Evolutionary conservation across 495 filamentous ascomycete genomes (phyloP), one percentile per base, ranked within the genome.

Genomic region (Lasiosphaeriaceae sp.): DNA sequence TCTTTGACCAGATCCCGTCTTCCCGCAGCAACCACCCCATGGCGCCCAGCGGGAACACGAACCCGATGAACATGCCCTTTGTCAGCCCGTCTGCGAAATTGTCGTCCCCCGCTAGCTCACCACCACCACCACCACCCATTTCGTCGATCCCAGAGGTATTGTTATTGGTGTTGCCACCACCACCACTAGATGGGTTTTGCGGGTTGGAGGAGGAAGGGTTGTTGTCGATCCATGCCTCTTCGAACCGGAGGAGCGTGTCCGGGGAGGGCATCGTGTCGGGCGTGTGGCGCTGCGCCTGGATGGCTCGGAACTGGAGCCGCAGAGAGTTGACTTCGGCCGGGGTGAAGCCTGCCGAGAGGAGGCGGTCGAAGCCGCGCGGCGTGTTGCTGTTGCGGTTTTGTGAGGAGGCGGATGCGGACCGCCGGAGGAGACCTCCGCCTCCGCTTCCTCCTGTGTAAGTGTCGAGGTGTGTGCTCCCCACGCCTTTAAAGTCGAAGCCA

Each of bases 171-270:
- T 4, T 5, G 39, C 34, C 44, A 26, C 16, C 65, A 24, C 71
- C 74, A 34, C 59, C 41, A 37, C 9, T 14, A 37, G 39, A 19
- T 11, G 24, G 2, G 37, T 23, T 4, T 7, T n/a, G n/a, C 20
- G 35, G 0, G 35, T 8, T 35, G n/a, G 8, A 11, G 14, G 14
- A 14, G 39, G 59, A 61, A 39, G 76, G 77, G 54, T 86, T 86
- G 61, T 84, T 85, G 56, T 98, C 94, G 61, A 98, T 87, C 94
- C 94, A 98, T 11, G 86, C 77, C 60, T 98, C 93, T 65, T 98
- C 94, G 57, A 97, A 86, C 57, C 54, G 80, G 66, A 60, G 80
- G 71, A 78, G 69, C 11, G 69, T 71, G 62, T 73, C 69, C 3
- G 80, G 77, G 47, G 73, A 77, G 7, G 92, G 92, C 87, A 96